Evolutionary conservation across 768 basidiomycete species (phyloP).

Genomic region (Leccinum longicurvipes): DNA sequence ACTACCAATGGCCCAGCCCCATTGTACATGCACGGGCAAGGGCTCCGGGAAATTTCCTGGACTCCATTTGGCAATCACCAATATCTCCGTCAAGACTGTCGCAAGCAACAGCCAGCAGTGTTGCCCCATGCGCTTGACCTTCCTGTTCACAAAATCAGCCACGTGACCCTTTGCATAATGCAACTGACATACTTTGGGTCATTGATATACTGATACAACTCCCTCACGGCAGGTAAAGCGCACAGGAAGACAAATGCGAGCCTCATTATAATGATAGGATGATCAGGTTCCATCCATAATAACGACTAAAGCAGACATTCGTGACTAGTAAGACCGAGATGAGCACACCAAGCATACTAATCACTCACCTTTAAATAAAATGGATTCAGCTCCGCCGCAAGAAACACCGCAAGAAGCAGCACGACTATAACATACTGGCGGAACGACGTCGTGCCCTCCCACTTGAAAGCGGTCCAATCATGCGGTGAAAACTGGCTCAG

Average conservation of each 20-base stretch:
- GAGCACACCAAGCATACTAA: constrained; percentile 8
- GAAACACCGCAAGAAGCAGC: constrained; percentile 68
- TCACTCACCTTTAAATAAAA: constrained; percentile 78
- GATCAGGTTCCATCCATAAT: constrained; percentile 89
- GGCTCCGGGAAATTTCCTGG: constrained; percentile 65
- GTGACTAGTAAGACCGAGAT: constrained; percentile 17
- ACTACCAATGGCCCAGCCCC: constrained; percentile 63
- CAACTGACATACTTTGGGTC: constrained; percentile 60
- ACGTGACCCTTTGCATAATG: background rate
- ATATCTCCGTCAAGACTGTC: constrained; percentile 77
- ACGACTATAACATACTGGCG: constrained; percentile 75
- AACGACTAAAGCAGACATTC: constrained; percentile 40
- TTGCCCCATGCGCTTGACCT: constrained; percentile 84
- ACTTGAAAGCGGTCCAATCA: constrained; percentile 85
- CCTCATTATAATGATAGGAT: constrained; percentile 73
- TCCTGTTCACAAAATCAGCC: constrained; percentile 40
- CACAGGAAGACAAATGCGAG: constrained; percentile 79
- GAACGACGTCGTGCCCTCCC: constrained; percentile 78
- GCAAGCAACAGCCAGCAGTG: constrained; percentile 85
- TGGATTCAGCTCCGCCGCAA: constrained; percentile 82
- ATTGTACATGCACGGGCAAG: constrained; percentile 58
- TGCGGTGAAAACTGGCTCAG: constrained; percentile 83
- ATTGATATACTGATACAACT: constrained; percentile 80
- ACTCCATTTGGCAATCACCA: constrained; percentile 83
- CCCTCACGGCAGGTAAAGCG: constrained; percentile 81